A percentile compares a stretch with the other conserved stretches of the same genome.
Evolutionary conservation across 1,284 basidiomycete species (phyloP).

Genomic region (Tetrapyrgos nigripes): DNA sequence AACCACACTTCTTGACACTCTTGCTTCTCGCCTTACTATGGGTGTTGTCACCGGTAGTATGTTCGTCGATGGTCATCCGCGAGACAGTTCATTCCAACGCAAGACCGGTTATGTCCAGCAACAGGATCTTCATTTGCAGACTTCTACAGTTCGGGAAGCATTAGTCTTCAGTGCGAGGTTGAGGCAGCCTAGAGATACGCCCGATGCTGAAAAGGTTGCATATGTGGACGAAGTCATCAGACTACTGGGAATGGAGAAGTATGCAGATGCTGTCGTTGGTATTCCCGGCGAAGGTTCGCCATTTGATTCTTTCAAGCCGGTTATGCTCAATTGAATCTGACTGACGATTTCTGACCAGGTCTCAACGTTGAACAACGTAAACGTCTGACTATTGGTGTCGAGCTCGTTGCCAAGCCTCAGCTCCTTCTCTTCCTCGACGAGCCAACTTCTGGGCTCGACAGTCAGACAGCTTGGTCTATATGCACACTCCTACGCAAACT

Average conservation of each 20-base stretch:
- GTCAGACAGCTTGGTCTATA: slow-evolving; percentile 68
- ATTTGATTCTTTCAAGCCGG: not conserved
- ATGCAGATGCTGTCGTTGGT: slow-evolving; percentile 72
- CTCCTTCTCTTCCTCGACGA: slow-evolving; percentile 74
- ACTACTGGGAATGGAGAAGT: slow-evolving; percentile 68
- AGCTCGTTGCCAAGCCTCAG: slow-evolving; percentile 46
- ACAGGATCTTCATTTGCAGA: slow-evolving; percentile 57
- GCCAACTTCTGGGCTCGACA: slow-evolving; percentile 70
- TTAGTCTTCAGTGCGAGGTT: slow-evolving; percentile 71
- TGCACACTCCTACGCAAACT: slow-evolving; percentile 46
- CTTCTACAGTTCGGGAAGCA: slow-evolving; percentile 70
- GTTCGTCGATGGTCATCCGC: slow-evolving; percentile 65
- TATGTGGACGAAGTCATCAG: slow-evolving; percentile 76
- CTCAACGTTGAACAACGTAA: slow-evolving; percentile 65
- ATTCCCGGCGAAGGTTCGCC: slow-evolving; percentile 58
- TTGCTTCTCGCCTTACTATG: slow-evolving; percentile 66
- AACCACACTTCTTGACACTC: slow-evolving; percentile 70
- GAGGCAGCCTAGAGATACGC: slow-evolving; percentile 62
- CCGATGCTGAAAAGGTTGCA: slow-evolving; percentile 64
- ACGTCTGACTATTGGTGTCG: slow-evolving; percentile 53
- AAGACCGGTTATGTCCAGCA: slow-evolving; percentile 46
- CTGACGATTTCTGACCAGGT: slow-evolving; percentile 10
- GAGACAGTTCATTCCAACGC: slow-evolving; percentile 65
- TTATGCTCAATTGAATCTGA: too few relatives aligned
- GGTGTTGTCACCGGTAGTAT: slow-evolving; percentile 71